These are phyloP conservation scores for Pleurotus giganteus DNA, from an alignment of 768 basidiomycete genomes.

Conservation along the genomic window DNA sequence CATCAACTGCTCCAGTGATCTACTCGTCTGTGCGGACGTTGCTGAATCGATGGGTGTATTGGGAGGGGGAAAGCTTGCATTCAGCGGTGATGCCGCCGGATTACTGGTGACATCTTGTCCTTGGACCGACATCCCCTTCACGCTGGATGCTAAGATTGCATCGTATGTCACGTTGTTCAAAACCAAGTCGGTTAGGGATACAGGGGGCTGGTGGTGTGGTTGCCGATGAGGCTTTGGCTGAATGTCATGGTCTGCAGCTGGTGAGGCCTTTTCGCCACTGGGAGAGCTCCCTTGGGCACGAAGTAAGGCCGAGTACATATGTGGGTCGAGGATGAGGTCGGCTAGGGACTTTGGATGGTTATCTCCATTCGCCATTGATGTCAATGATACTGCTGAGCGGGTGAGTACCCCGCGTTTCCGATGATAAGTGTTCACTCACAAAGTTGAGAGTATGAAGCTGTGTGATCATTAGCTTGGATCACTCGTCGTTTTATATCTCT, in stretches of 20 bases:
- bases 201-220: constrained; percentile 4
- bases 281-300: neutral
- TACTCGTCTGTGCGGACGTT: neutral
- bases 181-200: constrained; percentile 17
- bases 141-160: constrained; percentile 19
- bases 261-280: neutral
- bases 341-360: constrained; percentile 6
- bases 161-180: constrained; percentile 22
- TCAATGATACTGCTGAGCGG: neutral
- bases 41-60: constrained; percentile 2
- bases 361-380: neutral
- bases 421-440: too few species aligned
- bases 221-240: neutral
- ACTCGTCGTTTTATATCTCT: too few species aligned
- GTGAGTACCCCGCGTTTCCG: too few species aligned
- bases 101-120: neutral
- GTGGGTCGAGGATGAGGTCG: constrained; percentile 14
- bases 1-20: constrained; percentile 1
- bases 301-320: constrained; percentile 10
- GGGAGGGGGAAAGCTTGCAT: constrained; percentile 1
- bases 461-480: too few species aligned
- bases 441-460: too few species aligned
- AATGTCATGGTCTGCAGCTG: neutral
- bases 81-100: neutral
- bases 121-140: constrained; percentile 13